Conservation (phyloP, 306 rosid species). For the Boehmeria nivea region DNA sequence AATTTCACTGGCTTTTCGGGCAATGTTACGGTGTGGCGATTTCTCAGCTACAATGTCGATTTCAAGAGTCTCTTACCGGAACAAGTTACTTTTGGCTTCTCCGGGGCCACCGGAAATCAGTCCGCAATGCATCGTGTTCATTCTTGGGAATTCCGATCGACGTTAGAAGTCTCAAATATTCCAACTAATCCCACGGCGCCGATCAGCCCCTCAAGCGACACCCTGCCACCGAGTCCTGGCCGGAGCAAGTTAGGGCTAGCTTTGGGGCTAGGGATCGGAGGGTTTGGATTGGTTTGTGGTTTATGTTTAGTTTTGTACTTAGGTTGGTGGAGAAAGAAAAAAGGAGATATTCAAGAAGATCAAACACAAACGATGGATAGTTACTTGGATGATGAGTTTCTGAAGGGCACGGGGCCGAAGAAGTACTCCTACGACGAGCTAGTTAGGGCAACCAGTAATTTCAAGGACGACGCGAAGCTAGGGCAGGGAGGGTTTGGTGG, state of each 20-base stretch:
- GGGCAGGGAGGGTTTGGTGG: slow-evolving; percentile 11
- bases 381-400: slow-evolving; percentile 7
- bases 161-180: not conserved
- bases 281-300: not conserved
- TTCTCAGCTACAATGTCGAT: slow-evolving; percentile 14
- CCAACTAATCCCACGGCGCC: no score
- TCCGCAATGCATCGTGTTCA: not conserved
- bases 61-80: slow-evolving; percentile 22
- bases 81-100: slow-evolving; percentile 27
- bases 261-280: slow-evolving; percentile 14
- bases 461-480: not conserved
- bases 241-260: not conserved
- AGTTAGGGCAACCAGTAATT: not conserved
- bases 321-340: not conserved
- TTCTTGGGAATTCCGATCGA: slow-evolving; percentile 19
- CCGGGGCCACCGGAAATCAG: slow-evolving; percentile 12
- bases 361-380: not conserved
- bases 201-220: no score
- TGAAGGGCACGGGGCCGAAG: slow-evolving; percentile 3
- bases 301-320: not conserved
- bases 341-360: not conserved
- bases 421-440: not conserved
- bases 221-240: not conserved
- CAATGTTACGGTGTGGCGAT: not conserved
- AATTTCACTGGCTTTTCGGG: slow-evolving; percentile 19